Conservation (phyloP, 2,329 filamentous ascomycete genomes). For the Epichloe baconii region DNA sequence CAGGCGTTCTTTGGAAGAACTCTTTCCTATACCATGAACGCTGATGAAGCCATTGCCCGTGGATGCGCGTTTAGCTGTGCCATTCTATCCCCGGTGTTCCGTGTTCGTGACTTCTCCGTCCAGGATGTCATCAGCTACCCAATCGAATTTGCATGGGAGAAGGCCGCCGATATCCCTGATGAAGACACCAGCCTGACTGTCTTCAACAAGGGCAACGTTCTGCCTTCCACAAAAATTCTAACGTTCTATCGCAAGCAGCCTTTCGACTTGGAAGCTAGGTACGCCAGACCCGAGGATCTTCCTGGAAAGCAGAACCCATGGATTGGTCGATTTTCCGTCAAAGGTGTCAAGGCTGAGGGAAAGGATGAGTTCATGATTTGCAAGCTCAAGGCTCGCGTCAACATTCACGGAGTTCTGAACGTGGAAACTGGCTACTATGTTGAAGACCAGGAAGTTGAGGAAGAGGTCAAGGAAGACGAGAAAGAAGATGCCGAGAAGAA, state of each 20-base stretch:
- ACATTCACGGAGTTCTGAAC: slow-evolving; percentile 91
- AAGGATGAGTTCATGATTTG: slow-evolving; percentile 99
- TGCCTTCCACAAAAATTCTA: slow-evolving; percentile 97
- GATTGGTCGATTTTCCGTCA: slow-evolving; percentile 96
- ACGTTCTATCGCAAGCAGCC: slow-evolving; percentile 98
- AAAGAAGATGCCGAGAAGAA: slow-evolving; percentile 56
- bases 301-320: slow-evolving; percentile 86
- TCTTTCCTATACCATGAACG: slow-evolving; percentile 93
- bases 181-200: slow-evolving; percentile 96
- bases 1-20: slow-evolving; percentile 83
- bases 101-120: slow-evolving; percentile 92
- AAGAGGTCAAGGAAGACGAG: slow-evolving; percentile 68
- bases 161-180: slow-evolving; percentile 93
- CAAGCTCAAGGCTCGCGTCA: slow-evolving; percentile 96
- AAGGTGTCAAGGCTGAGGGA: slow-evolving; percentile 85
- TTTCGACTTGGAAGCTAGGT: slow-evolving; percentile 91
- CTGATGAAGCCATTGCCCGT: slow-evolving; percentile 91
- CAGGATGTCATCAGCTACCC: slow-evolving; percentile 98
- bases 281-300: slow-evolving; percentile 72
- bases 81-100: slow-evolving; percentile 93
- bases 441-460: slow-evolving; percentile 94
- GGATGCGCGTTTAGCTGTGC: slow-evolving; percentile 96
- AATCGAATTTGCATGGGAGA: slow-evolving; percentile 98
- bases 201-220: slow-evolving; percentile 92
- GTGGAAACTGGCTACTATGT: slow-evolving; percentile 97